Percentiles rank a stretch among this genome's conserved stretches.
phyloP scores from a whole-genome alignment of 2,329 filamentous ascomycete species.

The Hysterium pulicare region DNA sequence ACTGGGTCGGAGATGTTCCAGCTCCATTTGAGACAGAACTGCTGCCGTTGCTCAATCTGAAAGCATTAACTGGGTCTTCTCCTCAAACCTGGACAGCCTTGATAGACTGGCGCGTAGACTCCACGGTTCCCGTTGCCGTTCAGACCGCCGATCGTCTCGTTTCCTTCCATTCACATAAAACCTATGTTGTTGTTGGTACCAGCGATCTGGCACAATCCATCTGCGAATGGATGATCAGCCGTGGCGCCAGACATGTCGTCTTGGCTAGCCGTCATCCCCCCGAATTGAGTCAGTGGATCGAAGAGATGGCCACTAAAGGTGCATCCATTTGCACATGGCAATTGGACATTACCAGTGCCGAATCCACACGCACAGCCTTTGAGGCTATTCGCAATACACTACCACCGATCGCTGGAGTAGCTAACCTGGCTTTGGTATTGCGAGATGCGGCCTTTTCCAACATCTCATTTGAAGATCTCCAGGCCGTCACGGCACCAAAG shows the following conservation, averaged over 20 bases:
- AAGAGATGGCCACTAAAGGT: slow-evolving; percentile 5
- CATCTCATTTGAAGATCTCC: slow-evolving; percentile 4
- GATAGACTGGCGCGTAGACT: slow-evolving; percentile 8
- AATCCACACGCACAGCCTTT: background rate
- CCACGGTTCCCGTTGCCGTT: slow-evolving; percentile 3
- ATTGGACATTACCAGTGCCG: slow-evolving; percentile 1
- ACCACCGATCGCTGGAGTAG: slow-evolving; percentile 5
- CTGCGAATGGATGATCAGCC: slow-evolving; percentile 6
- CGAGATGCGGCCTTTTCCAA: slow-evolving; percentile 13
- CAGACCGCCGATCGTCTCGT: slow-evolving; percentile 2
- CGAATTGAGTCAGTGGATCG: slow-evolving; percentile 24
- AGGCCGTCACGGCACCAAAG: slow-evolving; percentile 1
- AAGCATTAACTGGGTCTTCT: too few relatives aligned
- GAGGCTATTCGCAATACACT: background rate
- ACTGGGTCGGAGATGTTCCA: too few relatives aligned
- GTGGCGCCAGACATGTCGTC: slow-evolving; percentile 8
- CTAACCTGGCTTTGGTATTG: slow-evolving; percentile 10
- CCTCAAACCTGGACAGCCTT: slow-evolving; percentile 3
- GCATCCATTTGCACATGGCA: background rate
- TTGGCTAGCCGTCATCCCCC: slow-evolving; percentile 39
- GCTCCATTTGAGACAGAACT: too few relatives aligned
- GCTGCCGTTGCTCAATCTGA: too few relatives aligned
- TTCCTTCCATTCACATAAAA: slow-evolving; percentile 4
- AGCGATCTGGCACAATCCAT: slow-evolving; percentile 7
- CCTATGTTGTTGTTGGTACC: slow-evolving; percentile 8